These are phyloP conservation scores for Kurtzmaniella quercitrusa DNA, from an alignment of 1,139 yeast species.

Conservation along the genomic window DNA sequence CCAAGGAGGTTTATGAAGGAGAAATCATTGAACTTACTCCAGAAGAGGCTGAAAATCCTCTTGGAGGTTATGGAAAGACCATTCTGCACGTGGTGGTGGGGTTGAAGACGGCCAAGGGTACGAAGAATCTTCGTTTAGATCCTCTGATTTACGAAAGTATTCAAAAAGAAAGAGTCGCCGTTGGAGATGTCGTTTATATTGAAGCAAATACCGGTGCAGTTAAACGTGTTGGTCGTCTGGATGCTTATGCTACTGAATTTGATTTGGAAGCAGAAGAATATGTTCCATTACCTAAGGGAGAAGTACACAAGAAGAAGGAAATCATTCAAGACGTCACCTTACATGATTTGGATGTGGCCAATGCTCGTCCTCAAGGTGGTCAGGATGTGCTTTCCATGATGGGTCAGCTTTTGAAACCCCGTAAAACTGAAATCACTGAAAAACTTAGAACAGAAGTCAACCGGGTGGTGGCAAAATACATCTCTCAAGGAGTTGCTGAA, in stretches of 20 bases:
- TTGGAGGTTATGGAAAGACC: slow-evolving; percentile 97
- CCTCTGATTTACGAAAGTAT: slow-evolving; percentile 95
- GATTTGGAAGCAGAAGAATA: slow-evolving; percentile 98
- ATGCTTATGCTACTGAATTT: slow-evolving; percentile 96
- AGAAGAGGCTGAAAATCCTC: slow-evolving; percentile 94
- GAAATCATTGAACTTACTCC: slow-evolving; percentile 96
- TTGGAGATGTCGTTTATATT: slow-evolving; percentile 95
- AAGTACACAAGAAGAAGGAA: slow-evolving; percentile 97
- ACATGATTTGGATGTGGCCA: slow-evolving; percentile 94
- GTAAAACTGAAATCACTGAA: slow-evolving; percentile 97
- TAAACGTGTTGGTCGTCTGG: slow-evolving; percentile 95
- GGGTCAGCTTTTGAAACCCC: slow-evolving; percentile 96
- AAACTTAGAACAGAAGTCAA: slow-evolving; percentile 90
- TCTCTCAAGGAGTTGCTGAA: slow-evolving; percentile 98
- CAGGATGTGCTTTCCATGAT: slow-evolving; percentile 97
- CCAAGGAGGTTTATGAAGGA: slow-evolving; percentile 97
- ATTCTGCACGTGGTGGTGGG: slow-evolving; percentile 93
- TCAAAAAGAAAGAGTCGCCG: slow-evolving; percentile 89
- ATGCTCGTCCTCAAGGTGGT: slow-evolving; percentile 97
- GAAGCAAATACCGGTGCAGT: slow-evolving; percentile 98
- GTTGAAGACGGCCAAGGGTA: slow-evolving; percentile 91
- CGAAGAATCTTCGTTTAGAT: slow-evolving; percentile 86
- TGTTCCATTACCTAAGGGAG: slow-evolving; percentile 98
- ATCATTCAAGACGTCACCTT: slow-evolving; percentile 96
- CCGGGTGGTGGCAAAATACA: slow-evolving; percentile 92